Conservation (phyloP, 225 moss, liverwort and hornwort genomes). For the Polytrichum commune region DNA sequence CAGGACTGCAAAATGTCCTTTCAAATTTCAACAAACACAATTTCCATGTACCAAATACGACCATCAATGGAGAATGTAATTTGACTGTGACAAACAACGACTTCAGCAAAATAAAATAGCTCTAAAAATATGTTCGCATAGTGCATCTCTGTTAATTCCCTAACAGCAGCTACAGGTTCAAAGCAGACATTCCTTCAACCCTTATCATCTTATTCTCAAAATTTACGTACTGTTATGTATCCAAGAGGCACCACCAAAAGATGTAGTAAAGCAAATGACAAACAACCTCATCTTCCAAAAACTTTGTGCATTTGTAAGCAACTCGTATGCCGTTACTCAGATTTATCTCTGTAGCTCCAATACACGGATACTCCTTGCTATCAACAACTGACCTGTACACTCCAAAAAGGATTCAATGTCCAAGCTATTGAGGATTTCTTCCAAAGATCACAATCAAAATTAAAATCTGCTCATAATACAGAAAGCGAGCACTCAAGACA, state of each 20-base stretch:
- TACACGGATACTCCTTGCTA: conserved; percentile 47
- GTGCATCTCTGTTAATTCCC: too few relatives aligned
- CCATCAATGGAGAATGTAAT: too few relatives aligned
- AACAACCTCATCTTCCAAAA: conserved; percentile 63
- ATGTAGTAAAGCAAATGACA: neutral
- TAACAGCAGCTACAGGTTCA: too few relatives aligned
- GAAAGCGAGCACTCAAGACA: too few relatives aligned
- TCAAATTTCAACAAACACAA: too few relatives aligned
- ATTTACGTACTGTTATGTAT: neutral
- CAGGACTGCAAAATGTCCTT: too few relatives aligned
- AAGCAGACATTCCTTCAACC: too few relatives aligned
- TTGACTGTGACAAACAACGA: too few relatives aligned
- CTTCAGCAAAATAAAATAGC: too few relatives aligned
- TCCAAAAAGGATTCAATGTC: neutral
- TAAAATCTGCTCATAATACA: neutral
- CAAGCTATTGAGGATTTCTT: too few relatives aligned
- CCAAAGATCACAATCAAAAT: neutral
- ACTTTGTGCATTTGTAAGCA: conserved; percentile 76
- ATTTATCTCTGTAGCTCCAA: conserved; percentile 66
- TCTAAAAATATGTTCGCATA: too few relatives aligned
- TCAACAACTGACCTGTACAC: conserved; percentile 49
- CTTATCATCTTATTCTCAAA: conserved; percentile 1
- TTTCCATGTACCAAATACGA: too few relatives aligned
- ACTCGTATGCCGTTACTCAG: conserved; percentile 71
- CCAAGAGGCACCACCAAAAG: neutral